Evolutionary conservation across 768 basidiomycete genomes (phyloP), one percentile per base, ranked within the genome.

Genomic region (Lentinula boryana): DNA sequence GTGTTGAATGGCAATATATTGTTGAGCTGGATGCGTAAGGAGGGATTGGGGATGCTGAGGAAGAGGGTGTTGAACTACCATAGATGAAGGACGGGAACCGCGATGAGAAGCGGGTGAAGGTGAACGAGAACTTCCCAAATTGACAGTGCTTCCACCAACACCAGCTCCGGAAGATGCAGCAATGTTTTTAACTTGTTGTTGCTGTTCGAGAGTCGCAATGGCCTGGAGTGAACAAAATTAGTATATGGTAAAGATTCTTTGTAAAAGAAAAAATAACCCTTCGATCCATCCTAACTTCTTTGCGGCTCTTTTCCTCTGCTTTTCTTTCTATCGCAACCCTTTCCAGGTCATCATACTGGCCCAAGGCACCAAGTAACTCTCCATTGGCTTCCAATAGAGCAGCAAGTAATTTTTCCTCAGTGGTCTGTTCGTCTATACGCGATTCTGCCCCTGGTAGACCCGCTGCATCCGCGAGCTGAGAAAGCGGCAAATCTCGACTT

Each of bases 281-380:
- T 58, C 83, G 76, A 69, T 87, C 86, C 73, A 92, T 81, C 64
- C 80, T 80, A 2, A 76, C 78, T 44, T 93, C 89, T 63, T 79
- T 84, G 67, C 78, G 79, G 68, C 91, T 94, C 62, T 84, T 75
- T 65, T 92, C 86, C 65, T 91, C 81, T 2, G 83, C 81, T 65
- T 82, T 79, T 21, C 83, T 75, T 70, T 91, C 86, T 38, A 79
- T 69, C 13, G 81, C 91, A 16, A 93, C 78, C 21, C 86, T 78
- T 63, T 87, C 80, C 38, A 93, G 75, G 66, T 96, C 93, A 10
- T 93, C 88, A 65, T 93, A 87, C 67, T 90, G 83, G 55, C 80
- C 76, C 60, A 95, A 69, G 2, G 85, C 88, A 40, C 83, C 85
- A 2, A 86, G 63, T 27, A 95, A 78, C 49, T 85, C 85, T 57